phyloP scores from a whole-genome alignment of 2,329 filamentous ascomycete species.

The Ophiostoma sp. region DNA sequence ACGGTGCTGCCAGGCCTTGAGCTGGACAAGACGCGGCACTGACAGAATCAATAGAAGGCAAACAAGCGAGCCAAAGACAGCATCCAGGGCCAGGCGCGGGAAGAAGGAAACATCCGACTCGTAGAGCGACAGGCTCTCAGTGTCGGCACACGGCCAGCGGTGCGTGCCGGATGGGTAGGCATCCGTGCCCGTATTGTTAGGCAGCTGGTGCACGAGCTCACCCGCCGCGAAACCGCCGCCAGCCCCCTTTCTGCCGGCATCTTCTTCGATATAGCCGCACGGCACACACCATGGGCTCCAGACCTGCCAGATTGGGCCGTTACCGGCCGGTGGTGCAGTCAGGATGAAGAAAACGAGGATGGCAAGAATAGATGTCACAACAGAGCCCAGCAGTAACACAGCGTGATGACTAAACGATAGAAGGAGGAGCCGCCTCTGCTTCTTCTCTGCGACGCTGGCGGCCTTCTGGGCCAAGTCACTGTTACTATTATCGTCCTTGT shows the following conservation, averaged over 20 bases:
- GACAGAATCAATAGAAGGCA: background rate
- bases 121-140: background rate
- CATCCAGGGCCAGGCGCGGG: background rate
- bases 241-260: background rate
- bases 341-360: background rate
- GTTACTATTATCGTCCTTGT: background rate
- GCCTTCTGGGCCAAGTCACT: background rate
- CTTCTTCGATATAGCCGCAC: background rate
- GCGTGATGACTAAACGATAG: background rate
- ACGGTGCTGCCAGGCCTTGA: background rate
- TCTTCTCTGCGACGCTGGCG: background rate
- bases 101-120: slow-evolving; percentile 1
- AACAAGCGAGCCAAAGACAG: background rate
- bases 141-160: background rate
- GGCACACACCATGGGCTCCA: background rate
- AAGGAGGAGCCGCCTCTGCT: background rate
- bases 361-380: background rate
- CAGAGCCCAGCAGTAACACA: background rate
- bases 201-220: background rate
- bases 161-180: background rate
- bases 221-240: background rate
- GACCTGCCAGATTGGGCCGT: background rate
- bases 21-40: background rate
- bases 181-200: background rate
- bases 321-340: background rate